Conservation (phyloP, 352 stramenopile genomes). For the Blastocystis sp. region DNA sequence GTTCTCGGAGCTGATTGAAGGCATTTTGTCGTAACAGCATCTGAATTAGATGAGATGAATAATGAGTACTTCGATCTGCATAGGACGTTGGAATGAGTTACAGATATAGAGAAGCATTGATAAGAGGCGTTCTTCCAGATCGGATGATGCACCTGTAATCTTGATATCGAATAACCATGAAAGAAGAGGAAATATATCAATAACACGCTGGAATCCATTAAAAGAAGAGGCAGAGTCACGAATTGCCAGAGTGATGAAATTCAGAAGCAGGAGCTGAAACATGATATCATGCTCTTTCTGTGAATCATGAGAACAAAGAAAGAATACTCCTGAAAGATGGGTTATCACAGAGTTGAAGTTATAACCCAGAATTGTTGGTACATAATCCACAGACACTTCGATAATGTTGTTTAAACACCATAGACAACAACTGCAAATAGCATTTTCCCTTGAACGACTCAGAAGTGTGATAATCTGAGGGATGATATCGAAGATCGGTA, state of each 20-base stretch:
- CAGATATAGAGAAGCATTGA: background rate
- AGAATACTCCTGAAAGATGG: background rate
- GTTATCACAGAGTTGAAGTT: background rate
- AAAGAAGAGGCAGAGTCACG: background rate
- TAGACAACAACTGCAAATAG: background rate
- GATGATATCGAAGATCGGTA: background rate
- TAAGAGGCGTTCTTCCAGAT: background rate
- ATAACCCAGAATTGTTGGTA: background rate
- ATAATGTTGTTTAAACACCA: background rate
- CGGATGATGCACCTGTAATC: background rate
- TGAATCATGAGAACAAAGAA: background rate
- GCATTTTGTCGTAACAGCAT: background rate
- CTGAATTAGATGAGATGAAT: background rate
- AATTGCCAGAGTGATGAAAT: background rate
- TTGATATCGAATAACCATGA: conserved; percentile 1
- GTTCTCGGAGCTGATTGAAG: background rate
- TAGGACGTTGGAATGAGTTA: background rate
- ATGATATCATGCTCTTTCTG: conserved; percentile 13
- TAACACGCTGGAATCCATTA: background rate
- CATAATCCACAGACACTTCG: background rate
- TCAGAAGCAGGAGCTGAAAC: background rate
- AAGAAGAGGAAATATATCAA: background rate
- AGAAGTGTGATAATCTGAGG: background rate
- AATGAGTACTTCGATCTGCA: background rate
- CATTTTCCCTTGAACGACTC: background rate